Conservation (phyloP, 2,329 filamentous ascomycete genomes). For the Epichloe typhina region DNA sequence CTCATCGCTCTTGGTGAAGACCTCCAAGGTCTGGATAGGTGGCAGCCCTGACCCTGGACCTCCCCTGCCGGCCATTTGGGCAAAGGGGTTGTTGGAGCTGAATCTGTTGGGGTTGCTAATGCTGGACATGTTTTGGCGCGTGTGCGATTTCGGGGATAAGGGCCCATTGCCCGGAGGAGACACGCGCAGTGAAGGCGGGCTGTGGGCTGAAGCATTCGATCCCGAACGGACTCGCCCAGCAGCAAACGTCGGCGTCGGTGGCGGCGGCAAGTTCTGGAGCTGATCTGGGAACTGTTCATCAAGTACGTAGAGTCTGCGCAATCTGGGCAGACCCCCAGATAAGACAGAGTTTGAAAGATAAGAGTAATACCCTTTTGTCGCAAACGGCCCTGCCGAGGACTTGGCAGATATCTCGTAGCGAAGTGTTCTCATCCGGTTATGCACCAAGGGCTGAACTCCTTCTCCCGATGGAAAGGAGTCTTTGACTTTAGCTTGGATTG, state of each 20-base stretch:
- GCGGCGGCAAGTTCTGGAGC: constrained; percentile 58
- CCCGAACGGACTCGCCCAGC: constrained; percentile 19
- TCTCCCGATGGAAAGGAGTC: constrained; percentile 35
- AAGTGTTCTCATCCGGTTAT: constrained; percentile 54
- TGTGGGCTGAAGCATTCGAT: constrained; percentile 17
- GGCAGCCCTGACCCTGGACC: constrained; percentile 13
- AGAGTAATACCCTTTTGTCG: constrained; percentile 57
- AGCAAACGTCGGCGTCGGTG: constrained; percentile 34
- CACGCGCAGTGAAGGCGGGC: constrained; percentile 6
- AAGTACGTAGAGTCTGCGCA: constrained; percentile 71
- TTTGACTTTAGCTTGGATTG: constrained; percentile 37
- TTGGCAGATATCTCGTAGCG: constrained; percentile 70
- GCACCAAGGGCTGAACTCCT: constrained; percentile 48
- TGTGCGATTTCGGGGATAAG: constrained; percentile 13
- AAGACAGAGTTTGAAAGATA: constrained; percentile 79
- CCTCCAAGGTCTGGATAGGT: constrained; percentile 41
- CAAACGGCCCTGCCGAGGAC: constrained; percentile 42
- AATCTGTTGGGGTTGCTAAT: constrained; percentile 27
- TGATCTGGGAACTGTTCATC: constrained; percentile 73
- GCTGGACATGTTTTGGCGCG: constrained; percentile 15
- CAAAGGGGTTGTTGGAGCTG: constrained; percentile 49
- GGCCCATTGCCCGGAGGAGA: constrained; percentile 12
- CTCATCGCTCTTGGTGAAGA: constrained; percentile 47
- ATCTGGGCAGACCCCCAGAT: constrained; percentile 59
- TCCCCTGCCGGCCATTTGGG: constrained; percentile 15